phyloP scores from a whole-genome alignment of 2,329 filamentous ascomycete genomes.

The Gyromitra esculenta region DNA sequence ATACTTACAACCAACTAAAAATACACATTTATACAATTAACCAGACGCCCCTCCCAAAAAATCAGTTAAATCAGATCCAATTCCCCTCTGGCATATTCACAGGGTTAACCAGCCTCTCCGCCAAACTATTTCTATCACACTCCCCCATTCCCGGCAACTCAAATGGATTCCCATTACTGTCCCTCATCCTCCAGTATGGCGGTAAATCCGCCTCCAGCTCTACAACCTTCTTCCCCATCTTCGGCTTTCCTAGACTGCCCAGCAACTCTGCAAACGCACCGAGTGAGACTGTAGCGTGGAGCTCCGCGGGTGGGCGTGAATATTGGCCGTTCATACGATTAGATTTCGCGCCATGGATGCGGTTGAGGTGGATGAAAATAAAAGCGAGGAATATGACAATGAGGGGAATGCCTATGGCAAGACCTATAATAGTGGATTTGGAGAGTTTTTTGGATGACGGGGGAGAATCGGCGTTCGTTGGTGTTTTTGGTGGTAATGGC shows the following conservation, averaged over 20 bases:
- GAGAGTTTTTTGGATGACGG: constrained; percentile 6
- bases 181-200: constrained; percentile 12
- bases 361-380: constrained; percentile 1
- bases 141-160: constrained; percentile 21
- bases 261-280: constrained; percentile 29
- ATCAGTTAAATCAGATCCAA: constrained; percentile 28
- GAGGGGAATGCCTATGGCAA: constrained; percentile 29
- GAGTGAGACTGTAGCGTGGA: constrained; percentile 6
- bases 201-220: constrained; percentile 3
- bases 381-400: constrained; percentile 14
- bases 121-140: constrained; percentile 27
- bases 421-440: constrained; percentile 22
- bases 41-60: background rate
- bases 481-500: background rate
- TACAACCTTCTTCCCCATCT: background rate
- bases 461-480: background rate
- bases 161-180: constrained; percentile 37
- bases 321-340: background rate
- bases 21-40: constrained; percentile 29
- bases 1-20: background rate
- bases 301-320: background rate
- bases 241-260: constrained; percentile 24
- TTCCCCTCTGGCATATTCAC: constrained; percentile 30
- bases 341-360: background rate
- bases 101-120: background rate